These are phyloP conservation scores for Cryptococcus jaspeensis DNA, from an alignment of 1,284 basidiomycete species.

Conservation along the genomic window DNA sequence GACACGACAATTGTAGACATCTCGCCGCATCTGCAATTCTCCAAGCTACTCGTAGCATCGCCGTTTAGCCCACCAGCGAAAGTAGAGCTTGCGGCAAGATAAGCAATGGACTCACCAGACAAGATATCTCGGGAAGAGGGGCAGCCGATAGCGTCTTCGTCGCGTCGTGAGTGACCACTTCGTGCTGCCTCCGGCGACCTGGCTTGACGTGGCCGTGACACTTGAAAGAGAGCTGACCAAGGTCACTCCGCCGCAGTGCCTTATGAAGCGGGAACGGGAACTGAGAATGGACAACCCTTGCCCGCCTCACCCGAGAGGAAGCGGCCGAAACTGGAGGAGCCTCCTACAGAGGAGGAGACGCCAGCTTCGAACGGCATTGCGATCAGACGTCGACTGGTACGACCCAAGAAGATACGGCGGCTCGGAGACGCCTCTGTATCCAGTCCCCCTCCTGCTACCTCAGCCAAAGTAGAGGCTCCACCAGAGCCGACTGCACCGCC, in stretches of 20 bases:
- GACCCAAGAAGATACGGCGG: slow-evolving; percentile 38
- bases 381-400: slow-evolving; percentile 38
- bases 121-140: background rate
- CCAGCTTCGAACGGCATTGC: slow-evolving; percentile 1
- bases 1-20: no score
- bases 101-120: background rate
- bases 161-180: slow-evolving; percentile 3
- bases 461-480: slow-evolving; percentile 4
- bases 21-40: no score
- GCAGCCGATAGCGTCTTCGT: slow-evolving; percentile 17
- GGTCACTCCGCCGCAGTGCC: no score
- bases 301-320: background rate
- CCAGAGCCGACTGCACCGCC: background rate
- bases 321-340: slow-evolving; percentile 11
- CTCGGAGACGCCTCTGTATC: slow-evolving; percentile 7
- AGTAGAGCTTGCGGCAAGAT: no score
- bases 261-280: background rate
- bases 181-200: no score
- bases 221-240: background rate
- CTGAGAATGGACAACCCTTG: no score
- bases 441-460: slow-evolving; percentile 1
- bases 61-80: no score
- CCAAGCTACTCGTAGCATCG: no score
- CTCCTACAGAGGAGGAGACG: background rate
- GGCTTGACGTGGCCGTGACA: background rate